Percentiles rank a stretch among this genome's conserved stretches.
Conservation (phyloP, 108 stramenopile genomes). For the Skeletonema grethae region DNA sequence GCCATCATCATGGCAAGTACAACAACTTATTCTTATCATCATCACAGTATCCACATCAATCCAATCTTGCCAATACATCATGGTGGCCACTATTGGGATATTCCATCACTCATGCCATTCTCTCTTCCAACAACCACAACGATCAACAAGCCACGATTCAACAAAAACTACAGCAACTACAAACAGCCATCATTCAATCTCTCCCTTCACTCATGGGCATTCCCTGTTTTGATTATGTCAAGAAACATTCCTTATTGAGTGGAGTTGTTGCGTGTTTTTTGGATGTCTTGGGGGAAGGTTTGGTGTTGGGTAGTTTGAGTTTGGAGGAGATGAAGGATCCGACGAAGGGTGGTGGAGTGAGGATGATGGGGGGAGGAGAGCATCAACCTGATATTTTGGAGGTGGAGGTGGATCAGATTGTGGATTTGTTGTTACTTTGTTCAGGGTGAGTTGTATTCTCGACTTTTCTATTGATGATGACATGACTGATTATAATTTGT, state of each 20-base stretch:
- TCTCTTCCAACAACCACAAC: not conserved
- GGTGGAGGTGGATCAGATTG: conserved; percentile 36
- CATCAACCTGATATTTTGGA: conserved; percentile 13
- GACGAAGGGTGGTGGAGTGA: too few relatives aligned
- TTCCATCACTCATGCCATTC: conserved; percentile 23
- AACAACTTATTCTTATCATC: not conserved
- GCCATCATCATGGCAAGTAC: too few relatives aligned
- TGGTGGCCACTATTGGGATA: conserved; percentile 49
- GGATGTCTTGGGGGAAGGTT: conserved; percentile 38
- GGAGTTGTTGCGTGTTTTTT: conserved; percentile 40
- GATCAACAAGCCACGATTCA: conserved; percentile 11
- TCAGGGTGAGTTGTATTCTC: conserved; percentile 20
- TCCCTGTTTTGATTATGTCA: conserved; percentile 11
- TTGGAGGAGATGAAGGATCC: conserved; percentile 7
- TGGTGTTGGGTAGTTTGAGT: conserved; percentile 20
- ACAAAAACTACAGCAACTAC: conserved; percentile 17
- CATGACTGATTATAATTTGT: not conserved
- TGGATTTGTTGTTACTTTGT: conserved; percentile 39
- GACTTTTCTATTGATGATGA: not conserved
- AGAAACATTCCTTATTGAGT: conserved; percentile 20
- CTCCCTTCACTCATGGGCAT: conserved; percentile 30
- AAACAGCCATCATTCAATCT: conserved; percentile 1
- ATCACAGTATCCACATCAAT: not conserved
- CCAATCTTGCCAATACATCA: conserved; percentile 1
- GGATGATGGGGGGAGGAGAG: not conserved